Percentiles rank a stretch among this genome's conserved stretches.
Evolutionary conservation across 768 basidiomycete species (phyloP).

Genomic region (Termitomyces sp.): DNA sequence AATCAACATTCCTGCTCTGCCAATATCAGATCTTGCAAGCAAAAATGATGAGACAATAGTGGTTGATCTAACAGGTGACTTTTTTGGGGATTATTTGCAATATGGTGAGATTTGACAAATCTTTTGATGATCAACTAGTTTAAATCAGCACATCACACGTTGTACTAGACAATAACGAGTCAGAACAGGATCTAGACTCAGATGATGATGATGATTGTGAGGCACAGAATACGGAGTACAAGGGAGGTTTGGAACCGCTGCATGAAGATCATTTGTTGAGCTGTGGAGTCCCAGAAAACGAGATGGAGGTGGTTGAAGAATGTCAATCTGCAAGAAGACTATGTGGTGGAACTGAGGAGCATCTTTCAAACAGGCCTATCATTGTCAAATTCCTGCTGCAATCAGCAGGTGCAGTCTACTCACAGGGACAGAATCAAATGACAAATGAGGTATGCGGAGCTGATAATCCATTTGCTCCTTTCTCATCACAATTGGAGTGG

Average conservation of each 20-base stretch:
- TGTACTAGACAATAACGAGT: no score
- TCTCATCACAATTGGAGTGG: slow-evolving; percentile 35
- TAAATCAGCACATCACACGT: no score
- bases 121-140: not conserved
- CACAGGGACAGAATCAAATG: not conserved
- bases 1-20: not conserved
- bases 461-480: slow-evolving; percentile 27
- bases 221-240: not conserved
- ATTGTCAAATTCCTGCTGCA: slow-evolving; percentile 6
- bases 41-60: not conserved
- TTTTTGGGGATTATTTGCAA: not conserved
- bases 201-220: not conserved
- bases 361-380: not conserved
- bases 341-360: not conserved
- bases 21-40: not conserved
- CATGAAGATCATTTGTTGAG: no score
- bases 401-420: slow-evolving; percentile 4
- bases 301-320: no score
- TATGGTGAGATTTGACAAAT: slow-evolving; percentile 1
- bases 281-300: no score
- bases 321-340: not conserved
- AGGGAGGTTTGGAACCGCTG: not conserved
- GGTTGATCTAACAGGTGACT: not conserved
- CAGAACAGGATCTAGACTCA: no score
- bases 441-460: slow-evolving; percentile 3